These are phyloP conservation scores for Cephalotrichum gorgonifer DNA, from an alignment of 2,329 filamentous ascomycete species.

Conservation along the genomic window DNA sequence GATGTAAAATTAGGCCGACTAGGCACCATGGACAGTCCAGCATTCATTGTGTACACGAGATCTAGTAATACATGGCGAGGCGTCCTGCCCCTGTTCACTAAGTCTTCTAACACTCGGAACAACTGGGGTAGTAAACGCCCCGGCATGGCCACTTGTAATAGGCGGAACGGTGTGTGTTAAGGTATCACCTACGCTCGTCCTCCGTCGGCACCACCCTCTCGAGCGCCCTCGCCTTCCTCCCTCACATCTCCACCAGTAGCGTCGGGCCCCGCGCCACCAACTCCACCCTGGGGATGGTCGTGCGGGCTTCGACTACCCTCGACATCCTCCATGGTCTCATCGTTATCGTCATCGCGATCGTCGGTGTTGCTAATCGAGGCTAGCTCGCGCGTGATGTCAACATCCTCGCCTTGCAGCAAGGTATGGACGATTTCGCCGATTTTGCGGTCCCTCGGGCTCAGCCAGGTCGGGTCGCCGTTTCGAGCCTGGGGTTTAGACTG, in stretches of 20 bases:
- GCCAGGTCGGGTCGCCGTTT: constrained; percentile 60
- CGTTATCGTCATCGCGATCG: constrained; percentile 44
- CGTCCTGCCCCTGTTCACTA: constrained; percentile 1
- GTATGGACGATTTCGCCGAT: constrained; percentile 79
- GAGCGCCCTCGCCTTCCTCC: constrained; percentile 76
- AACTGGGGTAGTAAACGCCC: neutral
- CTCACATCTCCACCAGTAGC: constrained; percentile 87
- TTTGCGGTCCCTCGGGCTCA: constrained; percentile 77
- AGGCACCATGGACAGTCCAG: neutral
- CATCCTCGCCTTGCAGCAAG: constrained; percentile 79
- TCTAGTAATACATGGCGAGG: constrained; percentile 5
- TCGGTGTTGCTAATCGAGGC: constrained; percentile 46
- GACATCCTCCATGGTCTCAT: constrained; percentile 45
- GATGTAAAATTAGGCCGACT: neutral
- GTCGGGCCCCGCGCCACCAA: constrained; percentile 73
- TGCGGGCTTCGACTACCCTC: constrained; percentile 52
- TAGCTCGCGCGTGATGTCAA: constrained; percentile 67
- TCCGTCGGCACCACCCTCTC: constrained; percentile 91
- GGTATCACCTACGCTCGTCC: constrained; percentile 91
- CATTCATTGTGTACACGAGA: constrained; percentile 3
- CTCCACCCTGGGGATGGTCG: constrained; percentile 48
- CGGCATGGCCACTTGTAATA: neutral
- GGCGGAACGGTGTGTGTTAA: neutral
- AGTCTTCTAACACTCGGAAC: neutral
- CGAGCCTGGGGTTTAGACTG: constrained; percentile 77